phyloP scores from a whole-genome alignment of 371 early-diverging fungal species.

The Saksenaea oblongispora region DNA sequence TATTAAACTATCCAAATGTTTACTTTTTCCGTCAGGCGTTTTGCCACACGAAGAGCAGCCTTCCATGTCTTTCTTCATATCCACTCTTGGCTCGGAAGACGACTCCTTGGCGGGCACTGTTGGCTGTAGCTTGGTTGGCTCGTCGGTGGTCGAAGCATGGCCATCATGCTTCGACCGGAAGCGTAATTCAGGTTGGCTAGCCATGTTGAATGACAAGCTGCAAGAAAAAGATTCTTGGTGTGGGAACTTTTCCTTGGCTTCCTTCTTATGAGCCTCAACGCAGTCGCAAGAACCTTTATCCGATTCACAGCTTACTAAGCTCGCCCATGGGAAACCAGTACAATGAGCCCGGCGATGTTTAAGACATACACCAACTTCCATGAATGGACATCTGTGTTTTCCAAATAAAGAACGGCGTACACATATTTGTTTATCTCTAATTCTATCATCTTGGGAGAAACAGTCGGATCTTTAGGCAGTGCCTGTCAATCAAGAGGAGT shows the following conservation, averaged over 20 bases:
- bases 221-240: neutral
- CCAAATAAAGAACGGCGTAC: too few species aligned
- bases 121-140: neutral
- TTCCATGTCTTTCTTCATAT: constrained; percentile 33
- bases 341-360: too few species aligned
- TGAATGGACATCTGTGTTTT: too few species aligned
- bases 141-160: neutral
- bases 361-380: too few species aligned
- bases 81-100: neutral
- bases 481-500: too few species aligned
- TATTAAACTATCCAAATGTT: too few species aligned
- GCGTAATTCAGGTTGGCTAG: neutral
- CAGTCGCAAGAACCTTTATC: neutral
- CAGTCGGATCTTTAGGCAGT: too few species aligned
- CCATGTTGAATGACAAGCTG: constrained; percentile 3
- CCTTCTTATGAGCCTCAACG: too few species aligned
- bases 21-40: constrained; percentile 62
- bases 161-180: neutral
- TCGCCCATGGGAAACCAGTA: too few species aligned
- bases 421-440: too few species aligned
- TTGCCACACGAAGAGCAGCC: constrained; percentile 55
- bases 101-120: neutral
- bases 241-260: neutral
- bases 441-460: too few species aligned
- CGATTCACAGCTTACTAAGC: neutral